Evolutionary conservation across 768 basidiomycete species (phyloP).

Genomic region (Lactarius hatsudake): DNA sequence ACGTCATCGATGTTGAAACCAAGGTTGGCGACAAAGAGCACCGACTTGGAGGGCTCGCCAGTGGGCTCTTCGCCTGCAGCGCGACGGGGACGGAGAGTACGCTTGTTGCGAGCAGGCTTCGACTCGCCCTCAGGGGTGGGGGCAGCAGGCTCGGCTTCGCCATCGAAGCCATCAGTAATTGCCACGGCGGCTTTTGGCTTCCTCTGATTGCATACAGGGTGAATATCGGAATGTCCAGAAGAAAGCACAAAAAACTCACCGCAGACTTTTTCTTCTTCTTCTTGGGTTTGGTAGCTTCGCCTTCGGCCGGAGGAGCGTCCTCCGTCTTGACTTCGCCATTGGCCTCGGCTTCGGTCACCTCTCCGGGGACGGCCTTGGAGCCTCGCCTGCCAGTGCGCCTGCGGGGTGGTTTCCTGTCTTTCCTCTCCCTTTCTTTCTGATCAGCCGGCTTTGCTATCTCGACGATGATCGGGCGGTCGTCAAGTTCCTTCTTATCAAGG

Average conservation of each 20-base stretch:
- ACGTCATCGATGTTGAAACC: slow-evolving; percentile 91
- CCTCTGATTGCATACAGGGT: slow-evolving; percentile 49
- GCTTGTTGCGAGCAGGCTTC: slow-evolving; percentile 55
- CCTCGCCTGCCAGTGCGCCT: slow-evolving; percentile 84
- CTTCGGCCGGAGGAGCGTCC: slow-evolving; percentile 49
- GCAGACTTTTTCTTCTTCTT: slow-evolving; percentile 76
- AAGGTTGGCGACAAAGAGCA: slow-evolving; percentile 97
- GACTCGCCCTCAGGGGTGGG: slow-evolving; percentile 39
- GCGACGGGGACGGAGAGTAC: slow-evolving; percentile 56
- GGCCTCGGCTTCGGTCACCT: slow-evolving; percentile 87
- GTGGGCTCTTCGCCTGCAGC: slow-evolving; percentile 78
- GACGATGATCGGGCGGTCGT: slow-evolving; percentile 84
- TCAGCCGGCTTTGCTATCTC: slow-evolving; percentile 91
- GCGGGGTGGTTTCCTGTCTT: slow-evolving; percentile 62
- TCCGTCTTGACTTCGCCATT: slow-evolving; percentile 67
- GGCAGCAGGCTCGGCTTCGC: slow-evolving; percentile 40
- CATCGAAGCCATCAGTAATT: slow-evolving; percentile 37
- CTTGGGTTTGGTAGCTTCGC: slow-evolving; percentile 63
- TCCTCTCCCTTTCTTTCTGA: slow-evolving; percentile 81
- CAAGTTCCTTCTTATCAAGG: slow-evolving; percentile 87
- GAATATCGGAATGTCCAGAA: slow-evolving; percentile 29
- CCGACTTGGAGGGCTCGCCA: slow-evolving; percentile 85
- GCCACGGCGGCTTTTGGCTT: slow-evolving; percentile 41
- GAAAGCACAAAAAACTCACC: slow-evolving; percentile 37
- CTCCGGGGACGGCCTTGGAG: slow-evolving; percentile 81